A percentile compares a stretch with the other conserved stretches of the same genome.
Evolutionary conservation across 2,329 filamentous ascomycete genomes (phyloP).

Genomic region (Emergomyces orientalis): DNA sequence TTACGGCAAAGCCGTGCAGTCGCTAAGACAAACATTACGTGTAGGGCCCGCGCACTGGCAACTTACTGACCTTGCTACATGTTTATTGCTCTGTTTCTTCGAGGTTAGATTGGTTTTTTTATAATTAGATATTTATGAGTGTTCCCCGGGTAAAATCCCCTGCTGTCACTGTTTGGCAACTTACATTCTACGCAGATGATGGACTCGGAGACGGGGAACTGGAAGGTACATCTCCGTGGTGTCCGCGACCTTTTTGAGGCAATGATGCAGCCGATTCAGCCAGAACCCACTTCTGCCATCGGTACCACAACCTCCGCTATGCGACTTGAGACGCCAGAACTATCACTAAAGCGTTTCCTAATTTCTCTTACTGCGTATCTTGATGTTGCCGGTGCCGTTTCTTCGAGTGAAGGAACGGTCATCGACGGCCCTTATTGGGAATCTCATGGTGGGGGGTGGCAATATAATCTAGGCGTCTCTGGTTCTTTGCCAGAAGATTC

Average conservation of each 20-base stretch:
- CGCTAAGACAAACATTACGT: conserved; percentile 19
- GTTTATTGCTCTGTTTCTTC: conserved; percentile 27
- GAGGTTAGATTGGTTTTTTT: conserved; percentile 21
- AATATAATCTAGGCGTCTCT: neutral
- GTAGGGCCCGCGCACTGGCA: conserved; percentile 13
- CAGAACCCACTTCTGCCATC: neutral
- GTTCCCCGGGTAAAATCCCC: neutral
- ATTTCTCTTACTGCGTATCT: conserved; percentile 33
- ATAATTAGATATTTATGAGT: neutral
- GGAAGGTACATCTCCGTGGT: conserved; percentile 33
- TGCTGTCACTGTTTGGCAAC: neutral
- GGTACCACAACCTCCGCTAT: neutral
- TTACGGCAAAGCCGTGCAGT: conserved; percentile 31
- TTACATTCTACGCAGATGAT: conserved; percentile 25
- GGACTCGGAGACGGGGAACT: conserved; percentile 31
- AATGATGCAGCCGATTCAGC: conserved; percentile 22
- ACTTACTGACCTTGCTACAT: conserved; percentile 28
- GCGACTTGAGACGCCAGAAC: conserved; percentile 14
- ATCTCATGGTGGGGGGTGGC: conserved; percentile 17
- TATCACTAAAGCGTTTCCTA: conserved; percentile 30
- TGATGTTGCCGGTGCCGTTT: conserved; percentile 33
- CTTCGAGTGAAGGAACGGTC: conserved; percentile 30
- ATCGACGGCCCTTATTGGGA: conserved; percentile 33
- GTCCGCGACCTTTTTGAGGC: conserved; percentile 31
- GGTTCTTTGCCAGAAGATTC: neutral